Evolutionary conservation across 2,329 filamentous ascomycete genomes (phyloP).

Genomic region (Blumeria hordei): DNA sequence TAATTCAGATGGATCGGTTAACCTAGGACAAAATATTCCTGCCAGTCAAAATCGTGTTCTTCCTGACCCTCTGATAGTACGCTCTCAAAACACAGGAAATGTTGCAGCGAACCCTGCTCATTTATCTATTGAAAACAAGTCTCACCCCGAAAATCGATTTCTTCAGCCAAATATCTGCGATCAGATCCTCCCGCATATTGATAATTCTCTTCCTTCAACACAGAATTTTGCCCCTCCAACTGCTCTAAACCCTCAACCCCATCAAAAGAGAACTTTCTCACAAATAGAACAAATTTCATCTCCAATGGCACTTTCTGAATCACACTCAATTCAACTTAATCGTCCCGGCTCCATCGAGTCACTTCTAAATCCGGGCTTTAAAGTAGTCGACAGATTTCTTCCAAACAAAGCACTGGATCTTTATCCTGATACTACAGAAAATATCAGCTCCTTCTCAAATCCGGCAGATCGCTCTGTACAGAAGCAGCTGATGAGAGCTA

Average conservation of each 20-base stretch:
- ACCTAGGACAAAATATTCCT: constrained; percentile 22
- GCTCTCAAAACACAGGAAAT: background rate
- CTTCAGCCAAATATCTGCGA: too few relatives aligned
- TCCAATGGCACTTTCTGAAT: constrained; percentile 3
- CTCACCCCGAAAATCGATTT: too few relatives aligned
- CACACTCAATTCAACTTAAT: constrained; percentile 25
- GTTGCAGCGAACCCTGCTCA: background rate
- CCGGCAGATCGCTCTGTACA: constrained; percentile 14
- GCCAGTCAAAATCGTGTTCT: too few relatives aligned
- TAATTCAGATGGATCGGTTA: constrained; percentile 40
- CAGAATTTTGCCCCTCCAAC: too few relatives aligned
- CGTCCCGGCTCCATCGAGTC: constrained; percentile 54
- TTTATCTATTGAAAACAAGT: too few relatives aligned
- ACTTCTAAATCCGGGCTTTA: constrained; percentile 35
- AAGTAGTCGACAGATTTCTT: constrained; percentile 3
- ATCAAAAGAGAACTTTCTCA: constrained; percentile 41
- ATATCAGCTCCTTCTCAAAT: background rate
- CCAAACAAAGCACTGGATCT: constrained; percentile 6
- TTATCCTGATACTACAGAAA: constrained; percentile 3
- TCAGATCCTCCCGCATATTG: too few relatives aligned
- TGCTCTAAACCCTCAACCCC: too few relatives aligned
- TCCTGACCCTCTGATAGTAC: background rate
- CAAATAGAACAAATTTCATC: constrained; percentile 27
- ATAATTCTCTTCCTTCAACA: too few relatives aligned
- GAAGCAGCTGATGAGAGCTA: constrained; percentile 25